A percentile compares a stretch with the other conserved stretches of the same genome.
These are phyloP conservation scores for Podospora fimiseda DNA, from an alignment of 495 filamentous ascomycete genomes.

Conservation along the genomic window DNA sequence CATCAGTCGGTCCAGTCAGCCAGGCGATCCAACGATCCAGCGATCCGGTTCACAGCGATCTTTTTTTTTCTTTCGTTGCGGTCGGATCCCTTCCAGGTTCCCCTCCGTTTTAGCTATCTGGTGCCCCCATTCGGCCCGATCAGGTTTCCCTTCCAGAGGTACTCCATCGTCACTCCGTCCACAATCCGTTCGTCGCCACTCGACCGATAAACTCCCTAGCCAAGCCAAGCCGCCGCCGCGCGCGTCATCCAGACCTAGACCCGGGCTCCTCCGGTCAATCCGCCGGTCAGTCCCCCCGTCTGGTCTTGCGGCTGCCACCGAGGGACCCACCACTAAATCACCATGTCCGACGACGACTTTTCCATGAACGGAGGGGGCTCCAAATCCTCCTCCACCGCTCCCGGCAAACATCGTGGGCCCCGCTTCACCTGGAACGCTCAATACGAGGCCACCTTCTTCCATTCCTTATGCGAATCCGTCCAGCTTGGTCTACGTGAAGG, in stretches of 20 bases:
- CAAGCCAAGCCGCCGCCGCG: background rate
- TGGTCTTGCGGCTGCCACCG: background rate
- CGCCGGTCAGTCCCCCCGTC: too few relatives aligned
- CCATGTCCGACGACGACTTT: slow-evolving; percentile 35
- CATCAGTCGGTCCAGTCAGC: background rate
- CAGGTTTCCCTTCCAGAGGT: background rate
- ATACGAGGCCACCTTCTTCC: slow-evolving; percentile 47
- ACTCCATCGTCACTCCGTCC: slow-evolving; percentile 7
- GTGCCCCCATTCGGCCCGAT: slow-evolving; percentile 6
- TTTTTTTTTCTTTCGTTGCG: too few relatives aligned
- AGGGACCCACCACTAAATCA: slow-evolving; percentile 3
- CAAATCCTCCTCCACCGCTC: slow-evolving; percentile 10
- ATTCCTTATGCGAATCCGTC: slow-evolving; percentile 45
- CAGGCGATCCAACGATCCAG: background rate
- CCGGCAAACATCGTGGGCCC: slow-evolving; percentile 39
- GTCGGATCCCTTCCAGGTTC: slow-evolving; percentile 12
- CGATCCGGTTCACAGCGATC: background rate
- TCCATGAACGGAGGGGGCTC: slow-evolving; percentile 12
- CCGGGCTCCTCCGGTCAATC: slow-evolving; percentile 1
- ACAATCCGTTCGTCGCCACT: background rate
- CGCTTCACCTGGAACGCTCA: slow-evolving; percentile 46
- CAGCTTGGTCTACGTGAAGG: slow-evolving; percentile 41
- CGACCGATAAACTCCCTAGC: slow-evolving; percentile 1
- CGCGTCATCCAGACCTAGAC: background rate
- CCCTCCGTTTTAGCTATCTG: slow-evolving; percentile 7